Evolutionary conservation across 177 flowering plant species (phyloP).

Genomic region (Vitis hybrid): DNA sequence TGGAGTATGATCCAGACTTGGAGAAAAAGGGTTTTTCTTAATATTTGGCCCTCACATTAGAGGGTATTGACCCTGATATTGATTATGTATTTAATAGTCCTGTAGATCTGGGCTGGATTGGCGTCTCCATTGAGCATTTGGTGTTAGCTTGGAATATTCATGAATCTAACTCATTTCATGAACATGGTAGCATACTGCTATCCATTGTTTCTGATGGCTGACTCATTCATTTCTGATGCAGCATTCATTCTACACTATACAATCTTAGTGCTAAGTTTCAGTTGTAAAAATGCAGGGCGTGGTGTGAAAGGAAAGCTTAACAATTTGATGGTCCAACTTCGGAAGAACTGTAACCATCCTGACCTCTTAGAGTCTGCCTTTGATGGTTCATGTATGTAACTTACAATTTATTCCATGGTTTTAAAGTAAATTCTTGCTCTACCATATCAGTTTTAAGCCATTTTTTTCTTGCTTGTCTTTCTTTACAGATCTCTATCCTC

Average conservation of each 20-base stretch:
- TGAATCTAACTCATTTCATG: too few relatives aligned
- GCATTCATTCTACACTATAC: too few relatives aligned
- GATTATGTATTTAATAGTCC: too few relatives aligned
- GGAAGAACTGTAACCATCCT: slow-evolving; percentile 97
- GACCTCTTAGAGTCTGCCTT: slow-evolving; percentile 76
- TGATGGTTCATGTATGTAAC: slow-evolving; percentile 63
- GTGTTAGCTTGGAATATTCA: too few relatives aligned
- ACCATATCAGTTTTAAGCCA: background rate
- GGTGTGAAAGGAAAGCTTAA: slow-evolving; percentile 63
- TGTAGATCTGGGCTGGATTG: too few relatives aligned
- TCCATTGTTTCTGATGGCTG: too few relatives aligned
- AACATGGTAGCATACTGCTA: too few relatives aligned
- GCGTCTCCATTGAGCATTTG: too few relatives aligned
- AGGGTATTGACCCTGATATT: too few relatives aligned
- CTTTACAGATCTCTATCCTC: slow-evolving; percentile 67
- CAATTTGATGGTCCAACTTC: slow-evolving; percentile 86
- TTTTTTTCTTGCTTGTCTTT: slow-evolving; percentile 6
- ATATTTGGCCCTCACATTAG: background rate
- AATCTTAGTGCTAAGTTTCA: too few relatives aligned
- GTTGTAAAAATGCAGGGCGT: slow-evolving; percentile 32
- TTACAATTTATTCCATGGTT: background rate
- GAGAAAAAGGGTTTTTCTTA: background rate
- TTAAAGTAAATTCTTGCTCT: background rate
- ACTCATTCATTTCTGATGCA: too few relatives aligned
- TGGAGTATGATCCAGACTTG: background rate